A percentile compares a stretch with the other conserved stretches of the same genome.
Evolutionary conservation across 345 rosid genomes (phyloP).

Genomic region (Eucalyptus guilfoylei): DNA sequence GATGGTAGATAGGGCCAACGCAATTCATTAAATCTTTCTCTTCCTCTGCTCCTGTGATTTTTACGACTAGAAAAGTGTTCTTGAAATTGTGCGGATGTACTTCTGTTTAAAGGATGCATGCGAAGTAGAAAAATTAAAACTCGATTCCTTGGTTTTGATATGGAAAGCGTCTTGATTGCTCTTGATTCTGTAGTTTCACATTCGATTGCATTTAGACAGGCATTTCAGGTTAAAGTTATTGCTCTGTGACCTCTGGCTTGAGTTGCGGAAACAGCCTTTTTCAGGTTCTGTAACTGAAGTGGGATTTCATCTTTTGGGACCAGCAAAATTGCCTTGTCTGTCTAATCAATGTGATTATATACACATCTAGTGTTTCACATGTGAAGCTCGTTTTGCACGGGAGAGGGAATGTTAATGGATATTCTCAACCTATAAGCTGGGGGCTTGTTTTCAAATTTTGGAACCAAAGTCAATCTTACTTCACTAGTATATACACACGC

Average conservation of each 20-base stretch:
- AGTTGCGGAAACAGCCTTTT: background rate
- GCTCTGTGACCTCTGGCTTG: background rate
- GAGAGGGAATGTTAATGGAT: background rate
- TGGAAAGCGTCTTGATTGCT: background rate
- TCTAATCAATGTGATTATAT: background rate
- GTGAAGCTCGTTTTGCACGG: background rate
- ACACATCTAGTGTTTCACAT: background rate
- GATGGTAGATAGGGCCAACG: background rate
- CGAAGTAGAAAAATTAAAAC: background rate
- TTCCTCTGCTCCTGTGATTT: background rate
- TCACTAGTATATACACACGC: background rate
- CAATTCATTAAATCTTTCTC: background rate
- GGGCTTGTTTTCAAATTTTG: background rate
- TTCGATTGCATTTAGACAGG: background rate
- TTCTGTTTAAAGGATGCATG: background rate
- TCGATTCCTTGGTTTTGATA: background rate
- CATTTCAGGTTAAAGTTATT: background rate
- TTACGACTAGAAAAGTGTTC: background rate
- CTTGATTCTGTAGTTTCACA: background rate
- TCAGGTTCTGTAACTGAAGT: background rate
- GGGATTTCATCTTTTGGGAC: background rate
- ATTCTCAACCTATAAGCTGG: background rate
- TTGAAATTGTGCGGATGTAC: background rate
- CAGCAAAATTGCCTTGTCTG: background rate
- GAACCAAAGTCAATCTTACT: background rate